Percentiles rank a stretch among this genome's conserved stretches.
These are phyloP conservation scores for Chenopodium formosanum DNA, from an alignment of 148 eudicot species.

Conservation along the genomic window DNA sequence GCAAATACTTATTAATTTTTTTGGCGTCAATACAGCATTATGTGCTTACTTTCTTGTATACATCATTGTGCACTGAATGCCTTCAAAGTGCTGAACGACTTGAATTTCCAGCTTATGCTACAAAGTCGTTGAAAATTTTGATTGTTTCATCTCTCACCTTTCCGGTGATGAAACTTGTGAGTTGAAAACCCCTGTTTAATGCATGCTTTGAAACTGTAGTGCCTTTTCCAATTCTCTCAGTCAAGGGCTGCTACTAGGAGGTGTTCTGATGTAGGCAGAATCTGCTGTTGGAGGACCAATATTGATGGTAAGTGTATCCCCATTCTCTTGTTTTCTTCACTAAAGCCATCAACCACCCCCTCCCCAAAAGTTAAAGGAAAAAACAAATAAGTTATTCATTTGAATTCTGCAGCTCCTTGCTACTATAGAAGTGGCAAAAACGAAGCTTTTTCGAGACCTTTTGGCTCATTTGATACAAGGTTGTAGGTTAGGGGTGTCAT, in stretches of 20 bases:
- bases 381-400: neutral
- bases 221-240: neutral
- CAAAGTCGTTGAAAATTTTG: neutral
- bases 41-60: neutral
- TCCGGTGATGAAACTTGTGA: neutral
- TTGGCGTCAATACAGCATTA: neutral
- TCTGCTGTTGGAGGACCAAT: neutral
- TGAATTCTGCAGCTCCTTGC: neutral
- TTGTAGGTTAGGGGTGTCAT: neutral
- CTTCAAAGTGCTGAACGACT: neutral
- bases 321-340: neutral
- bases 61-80: neutral
- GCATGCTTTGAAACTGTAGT: neutral
- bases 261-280: neutral
- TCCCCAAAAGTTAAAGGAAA: too few species aligned
- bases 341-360: too few species aligned
- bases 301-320: neutral
- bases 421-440: neutral
- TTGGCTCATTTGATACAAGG: neutral
- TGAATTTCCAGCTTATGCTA: neutral
- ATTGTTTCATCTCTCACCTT: neutral
- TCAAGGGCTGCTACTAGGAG: neutral
- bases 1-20: neutral
- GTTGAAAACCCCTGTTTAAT: neutral
- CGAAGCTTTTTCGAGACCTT: neutral